Percentiles rank a stretch among this genome's conserved stretches.
These are phyloP conservation scores for Aureobasidium pullulans DNA, from an alignment of 2,329 filamentous ascomycete species.

Conservation along the genomic window DNA sequence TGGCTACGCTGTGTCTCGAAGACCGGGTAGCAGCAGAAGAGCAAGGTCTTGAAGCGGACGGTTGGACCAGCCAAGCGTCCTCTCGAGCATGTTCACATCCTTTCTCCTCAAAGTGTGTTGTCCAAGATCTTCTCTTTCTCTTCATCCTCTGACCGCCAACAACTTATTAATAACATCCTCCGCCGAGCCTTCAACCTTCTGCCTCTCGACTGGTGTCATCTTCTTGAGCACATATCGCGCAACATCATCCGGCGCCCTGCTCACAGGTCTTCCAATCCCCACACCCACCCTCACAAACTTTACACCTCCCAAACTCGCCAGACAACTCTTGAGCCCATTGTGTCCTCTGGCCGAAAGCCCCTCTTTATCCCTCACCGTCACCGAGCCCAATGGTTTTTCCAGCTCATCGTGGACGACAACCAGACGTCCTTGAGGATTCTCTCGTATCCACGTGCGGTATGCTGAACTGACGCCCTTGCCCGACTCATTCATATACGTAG, in stretches of 20 bases:
- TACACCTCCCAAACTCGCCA: constrained; percentile 86
- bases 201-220: constrained; percentile 50
- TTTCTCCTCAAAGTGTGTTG: no score
- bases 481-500: constrained; percentile 75
- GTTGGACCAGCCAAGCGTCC: no score
- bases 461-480: constrained; percentile 62
- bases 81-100: no score
- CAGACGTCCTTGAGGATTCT: constrained; percentile 41
- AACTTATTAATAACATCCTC: constrained; percentile 33
- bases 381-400: constrained; percentile 61
- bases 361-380: constrained; percentile 50
- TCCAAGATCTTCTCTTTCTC: neutral
- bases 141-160: constrained; percentile 20
- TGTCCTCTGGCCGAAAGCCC: constrained; percentile 43
- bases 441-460: constrained; percentile 50
- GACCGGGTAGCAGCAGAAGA: no score
- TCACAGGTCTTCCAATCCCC: constrained; percentile 77
- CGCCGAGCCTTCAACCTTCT: constrained; percentile 23
- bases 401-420: constrained; percentile 87
- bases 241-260: constrained; percentile 60
- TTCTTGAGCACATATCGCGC: constrained; percentile 68
- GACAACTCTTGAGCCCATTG: constrained; percentile 49
- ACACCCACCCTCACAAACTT: constrained; percentile 63
- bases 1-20: no score
- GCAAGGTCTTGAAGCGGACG: no score